Percentiles rank a stretch among this genome's conserved stretches.
These are phyloP conservation scores for Leccinum boreale DNA, from an alignment of 768 basidiomycete genomes.

Conservation along the genomic window DNA sequence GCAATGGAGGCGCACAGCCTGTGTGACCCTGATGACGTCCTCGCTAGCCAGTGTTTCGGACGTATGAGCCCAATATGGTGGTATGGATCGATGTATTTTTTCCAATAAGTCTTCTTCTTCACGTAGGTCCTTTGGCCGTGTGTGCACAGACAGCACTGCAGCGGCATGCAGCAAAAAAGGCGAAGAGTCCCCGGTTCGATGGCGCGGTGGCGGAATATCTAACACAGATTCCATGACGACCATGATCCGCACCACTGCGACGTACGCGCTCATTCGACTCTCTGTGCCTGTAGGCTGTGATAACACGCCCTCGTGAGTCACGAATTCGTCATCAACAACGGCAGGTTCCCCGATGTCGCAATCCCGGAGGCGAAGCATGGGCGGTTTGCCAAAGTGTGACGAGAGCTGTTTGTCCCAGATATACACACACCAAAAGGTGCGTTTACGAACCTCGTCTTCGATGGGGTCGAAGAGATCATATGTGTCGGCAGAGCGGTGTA, in stretches of 20 bases:
- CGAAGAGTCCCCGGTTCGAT: conserved; percentile 56
- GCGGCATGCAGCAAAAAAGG: conserved; percentile 79
- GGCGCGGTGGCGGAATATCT: conserved; percentile 68
- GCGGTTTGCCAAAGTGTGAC: conserved; percentile 86
- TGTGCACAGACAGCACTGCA: conserved; percentile 59
- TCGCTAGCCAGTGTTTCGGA: conserved; percentile 77
- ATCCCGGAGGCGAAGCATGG: conserved; percentile 81
- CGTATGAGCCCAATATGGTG: conserved; percentile 76
- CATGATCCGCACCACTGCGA: conserved; percentile 72
- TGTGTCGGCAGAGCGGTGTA: conserved; percentile 83
- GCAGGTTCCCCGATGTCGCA: conserved; percentile 89
- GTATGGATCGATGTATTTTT: conserved; percentile 69
- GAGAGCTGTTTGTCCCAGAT: conserved; percentile 94
- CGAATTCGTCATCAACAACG: conserved; percentile 85
- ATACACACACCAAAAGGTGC: conserved; percentile 96
- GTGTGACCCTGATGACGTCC: conserved; percentile 86
- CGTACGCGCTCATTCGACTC: conserved; percentile 78
- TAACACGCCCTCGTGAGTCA: conserved; percentile 68
- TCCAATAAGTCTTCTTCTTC: conserved; percentile 83
- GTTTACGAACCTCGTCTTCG: conserved; percentile 88
- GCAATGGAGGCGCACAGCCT: conserved; percentile 83
- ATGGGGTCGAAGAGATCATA: conserved; percentile 87
- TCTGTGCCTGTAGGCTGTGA: conserved; percentile 68
- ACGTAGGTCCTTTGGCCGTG: conserved; percentile 59
- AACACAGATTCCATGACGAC: conserved; percentile 87